Percentiles rank a stretch among this genome's conserved stretches.
These are phyloP conservation scores for Rhizoclosmatium sp. DNA, from an alignment of 192 early-diverging fungal genomes.

Conservation along the genomic window DNA sequence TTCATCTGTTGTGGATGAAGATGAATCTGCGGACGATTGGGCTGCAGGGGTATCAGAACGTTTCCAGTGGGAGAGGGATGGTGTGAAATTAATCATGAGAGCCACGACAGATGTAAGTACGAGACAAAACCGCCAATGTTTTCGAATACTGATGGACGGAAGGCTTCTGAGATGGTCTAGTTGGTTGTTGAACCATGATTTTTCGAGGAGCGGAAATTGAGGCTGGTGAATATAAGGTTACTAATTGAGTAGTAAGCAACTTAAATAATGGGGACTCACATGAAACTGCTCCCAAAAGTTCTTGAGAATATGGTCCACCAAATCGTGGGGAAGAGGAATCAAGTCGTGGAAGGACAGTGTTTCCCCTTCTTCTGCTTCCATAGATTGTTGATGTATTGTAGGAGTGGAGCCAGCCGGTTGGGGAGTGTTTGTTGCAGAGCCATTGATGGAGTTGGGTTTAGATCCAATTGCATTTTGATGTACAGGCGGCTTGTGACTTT, in stretches of 20 bases:
- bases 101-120: slow-evolving; percentile 28
- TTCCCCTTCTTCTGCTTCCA: not conserved
- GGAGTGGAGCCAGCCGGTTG: not conserved
- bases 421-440: not conserved
- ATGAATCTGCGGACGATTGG: not conserved
- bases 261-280: not conserved
- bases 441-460: too few species aligned
- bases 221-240: not conserved
- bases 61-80: slow-evolving; percentile 24
- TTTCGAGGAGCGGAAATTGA: slow-evolving; percentile 16
- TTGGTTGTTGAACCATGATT: slow-evolving; percentile 13
- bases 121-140: slow-evolving; percentile 14
- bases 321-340: slow-evolving; percentile 12
- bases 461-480: not conserved
- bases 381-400: not conserved
- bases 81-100: slow-evolving; percentile 39
- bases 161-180: not conserved
- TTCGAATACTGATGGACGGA: not conserved
- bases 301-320: slow-evolving; percentile 23
- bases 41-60: not conserved
- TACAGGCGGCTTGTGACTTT: not conserved
- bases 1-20: slow-evolving; percentile 11
- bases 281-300: slow-evolving; percentile 36
- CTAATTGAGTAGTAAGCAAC: not conserved
- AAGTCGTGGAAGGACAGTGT: not conserved